These are phyloP conservation scores for Canariomyces notabilis DNA, from an alignment of 2,329 filamentous ascomycete genomes.

Conservation along the genomic window DNA sequence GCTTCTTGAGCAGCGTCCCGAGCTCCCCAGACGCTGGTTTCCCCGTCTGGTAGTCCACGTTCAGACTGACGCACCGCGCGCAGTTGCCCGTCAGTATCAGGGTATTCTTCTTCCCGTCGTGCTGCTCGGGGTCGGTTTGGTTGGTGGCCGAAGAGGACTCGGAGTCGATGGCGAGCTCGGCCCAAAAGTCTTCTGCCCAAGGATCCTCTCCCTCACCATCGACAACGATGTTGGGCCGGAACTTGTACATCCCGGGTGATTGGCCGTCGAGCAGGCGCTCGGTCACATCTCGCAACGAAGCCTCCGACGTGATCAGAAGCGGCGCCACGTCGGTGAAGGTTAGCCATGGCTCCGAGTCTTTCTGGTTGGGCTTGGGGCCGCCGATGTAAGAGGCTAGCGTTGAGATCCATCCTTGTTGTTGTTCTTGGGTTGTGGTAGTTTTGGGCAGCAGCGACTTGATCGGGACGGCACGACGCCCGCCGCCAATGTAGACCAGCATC, in stretches of 20 bases:
- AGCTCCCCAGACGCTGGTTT: constrained; percentile 49
- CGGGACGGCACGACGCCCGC: constrained; percentile 54
- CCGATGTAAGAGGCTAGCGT: constrained; percentile 19
- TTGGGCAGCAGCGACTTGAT: constrained; percentile 48
- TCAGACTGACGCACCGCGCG: constrained; percentile 62
- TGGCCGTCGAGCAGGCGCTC: constrained; percentile 45
- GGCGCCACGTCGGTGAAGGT: constrained; percentile 72
- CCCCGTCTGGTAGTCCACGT: constrained; percentile 66
- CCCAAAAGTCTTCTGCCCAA: constrained; percentile 72
- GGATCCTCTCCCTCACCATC: constrained; percentile 45
- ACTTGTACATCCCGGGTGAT: constrained; percentile 59
- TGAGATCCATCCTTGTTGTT: constrained; percentile 12
- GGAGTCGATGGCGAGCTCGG: constrained; percentile 46
- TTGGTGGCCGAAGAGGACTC: too few species aligned
- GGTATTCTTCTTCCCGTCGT: constrained; percentile 28
- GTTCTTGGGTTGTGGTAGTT: constrained; percentile 10
- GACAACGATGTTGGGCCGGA: constrained; percentile 69
- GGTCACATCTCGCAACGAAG: constrained; percentile 64
- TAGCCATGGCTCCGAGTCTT: constrained; percentile 44
- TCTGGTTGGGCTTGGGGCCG: constrained; percentile 10
- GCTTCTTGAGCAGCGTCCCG: constrained; percentile 61
- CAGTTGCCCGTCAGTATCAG: constrained; percentile 66
- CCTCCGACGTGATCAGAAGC: constrained; percentile 65
- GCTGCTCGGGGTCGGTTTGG: constrained; percentile 7
- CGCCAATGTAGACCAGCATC: constrained; percentile 60